Conservation (phyloP, 495 filamentous ascomycete species). For the Penicillium maclennaniae region DNA sequence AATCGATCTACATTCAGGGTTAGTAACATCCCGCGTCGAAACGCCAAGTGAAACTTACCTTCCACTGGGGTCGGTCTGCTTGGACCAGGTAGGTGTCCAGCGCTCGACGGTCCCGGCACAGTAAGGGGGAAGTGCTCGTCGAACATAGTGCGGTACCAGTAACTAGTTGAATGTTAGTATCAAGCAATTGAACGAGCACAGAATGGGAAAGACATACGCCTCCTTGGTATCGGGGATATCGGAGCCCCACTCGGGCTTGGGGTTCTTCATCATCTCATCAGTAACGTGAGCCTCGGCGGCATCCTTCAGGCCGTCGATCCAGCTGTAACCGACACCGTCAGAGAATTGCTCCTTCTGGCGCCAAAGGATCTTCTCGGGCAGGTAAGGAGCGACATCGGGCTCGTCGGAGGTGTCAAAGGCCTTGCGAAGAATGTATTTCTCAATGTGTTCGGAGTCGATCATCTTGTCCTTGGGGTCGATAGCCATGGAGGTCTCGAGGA, state of each 20-base stretch:
- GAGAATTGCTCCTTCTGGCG: conserved; percentile 99
- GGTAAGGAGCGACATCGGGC: conserved; percentile 72
- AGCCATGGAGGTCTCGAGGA: conserved; percentile 86
- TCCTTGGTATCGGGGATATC: conserved; percentile 96
- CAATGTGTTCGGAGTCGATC: conserved; percentile 85
- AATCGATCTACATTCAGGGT: conserved; percentile 55
- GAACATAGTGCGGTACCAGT: conserved; percentile 98
- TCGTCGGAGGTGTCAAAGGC: conserved; percentile 92
- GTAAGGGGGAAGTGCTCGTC: conserved; percentile 91
- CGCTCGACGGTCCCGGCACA: conserved; percentile 92
- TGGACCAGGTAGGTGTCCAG: conserved; percentile 97
- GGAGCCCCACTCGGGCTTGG: conserved; percentile 88
- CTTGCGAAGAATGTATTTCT: conserved; percentile 96
- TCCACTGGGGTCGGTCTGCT: conserved; percentile 92
- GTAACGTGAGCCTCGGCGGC: conserved; percentile 81
- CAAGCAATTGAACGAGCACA: neutral
- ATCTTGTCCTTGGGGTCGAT: conserved; percentile 93
- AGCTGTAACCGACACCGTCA: conserved; percentile 97
- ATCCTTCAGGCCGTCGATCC: conserved; percentile 97
- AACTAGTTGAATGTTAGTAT: conserved; percentile 46
- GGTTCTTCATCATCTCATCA: conserved; percentile 95
- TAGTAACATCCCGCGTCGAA: conserved; percentile 7
- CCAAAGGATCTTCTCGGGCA: conserved; percentile 93
- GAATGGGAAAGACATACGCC: conserved; percentile 56
- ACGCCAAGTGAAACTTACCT: conserved; percentile 53